Evolutionary conservation across 805 yeast genomes (phyloP), one percentile per base, ranked within the genome.

Genomic region (Ogataea paraovalis): DNA sequence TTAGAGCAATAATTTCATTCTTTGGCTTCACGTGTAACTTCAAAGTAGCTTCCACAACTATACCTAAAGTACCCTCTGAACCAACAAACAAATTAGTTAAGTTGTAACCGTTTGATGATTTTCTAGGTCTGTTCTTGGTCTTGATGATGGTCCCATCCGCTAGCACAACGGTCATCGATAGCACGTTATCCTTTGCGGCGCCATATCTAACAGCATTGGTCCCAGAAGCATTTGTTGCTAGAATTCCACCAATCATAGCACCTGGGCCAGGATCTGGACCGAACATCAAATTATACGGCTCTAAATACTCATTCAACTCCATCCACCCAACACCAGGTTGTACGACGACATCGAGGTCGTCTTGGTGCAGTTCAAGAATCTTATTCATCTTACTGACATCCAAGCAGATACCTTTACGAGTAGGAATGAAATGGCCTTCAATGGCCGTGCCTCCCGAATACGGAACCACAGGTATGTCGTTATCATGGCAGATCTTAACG

Each of bases 261-360:
- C 89, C 88, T 18, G 92, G 89, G 39, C 88, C 91, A 0, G 72
- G 85, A 63, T 85, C 91, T 8, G 86, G 85, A 0, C 92, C 92
- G 59, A 85, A 83, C 62, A 87, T 62, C 21, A 82, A 63, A 0
- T 79, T 79, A 49, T 74, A 61, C 13, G 77, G 76, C 12, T 63
- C 64, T 41, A 82, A 57, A 47, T 64, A 72, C 39, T 80, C 83
- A 55, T 80, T 80, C 48, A 86, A 66, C 36, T 79, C 80, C 65
- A 78, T 83, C 91, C 94, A 86, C 6, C 83, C 87, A 14, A 86
- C 82, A 32, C 92, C 89, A 0, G 90, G 87, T 58, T 87, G 87
- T n/a, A 87, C 88, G 13, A 74, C 78, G 13, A 83, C 78, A 60
- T 87, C 94, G 56, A 85, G 65, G 64, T 86, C 94, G 21, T 76